phyloP scores from a whole-genome alignment of 1,284 basidiomycete genomes.

The Irpex lacteus region DNA sequence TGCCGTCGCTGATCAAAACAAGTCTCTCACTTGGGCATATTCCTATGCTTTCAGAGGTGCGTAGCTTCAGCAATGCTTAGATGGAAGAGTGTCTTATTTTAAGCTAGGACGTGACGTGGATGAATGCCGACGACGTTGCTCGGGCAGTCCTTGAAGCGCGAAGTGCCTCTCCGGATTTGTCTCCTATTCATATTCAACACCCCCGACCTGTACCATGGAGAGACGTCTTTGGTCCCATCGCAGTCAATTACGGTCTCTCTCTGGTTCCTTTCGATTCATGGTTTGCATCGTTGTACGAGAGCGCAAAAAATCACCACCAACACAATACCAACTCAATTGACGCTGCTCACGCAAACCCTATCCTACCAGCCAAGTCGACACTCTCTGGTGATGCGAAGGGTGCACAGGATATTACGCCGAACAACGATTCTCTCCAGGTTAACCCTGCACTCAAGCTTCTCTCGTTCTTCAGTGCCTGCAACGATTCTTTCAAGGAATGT shows the following conservation, averaged over 20 bases:
- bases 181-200: background rate
- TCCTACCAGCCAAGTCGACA: too few species aligned
- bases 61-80: background rate
- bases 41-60: conserved; percentile 13
- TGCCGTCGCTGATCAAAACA: conserved; percentile 25
- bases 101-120: conserved; percentile 20
- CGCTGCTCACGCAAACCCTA: too few species aligned
- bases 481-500: background rate
- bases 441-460: conserved; percentile 32
- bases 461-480: conserved; percentile 24
- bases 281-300: too few species aligned
- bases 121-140: conserved; percentile 20
- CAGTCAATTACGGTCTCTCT: background rate
- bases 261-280: background rate
- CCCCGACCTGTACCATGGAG: background rate
- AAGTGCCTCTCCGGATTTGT: background rate
- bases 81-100: background rate
- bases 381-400: background rate
- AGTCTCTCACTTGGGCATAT: conserved; percentile 12
- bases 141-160: conserved; percentile 16
- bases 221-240: background rate
- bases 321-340: too few species aligned
- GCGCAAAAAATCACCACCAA: too few species aligned
- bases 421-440: conserved; percentile 19
- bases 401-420: background rate